Evolutionary conservation across 257 asterid genomes (phyloP), one percentile per base, ranked within the genome.

Genomic region (Eustoma russellianum): DNA sequence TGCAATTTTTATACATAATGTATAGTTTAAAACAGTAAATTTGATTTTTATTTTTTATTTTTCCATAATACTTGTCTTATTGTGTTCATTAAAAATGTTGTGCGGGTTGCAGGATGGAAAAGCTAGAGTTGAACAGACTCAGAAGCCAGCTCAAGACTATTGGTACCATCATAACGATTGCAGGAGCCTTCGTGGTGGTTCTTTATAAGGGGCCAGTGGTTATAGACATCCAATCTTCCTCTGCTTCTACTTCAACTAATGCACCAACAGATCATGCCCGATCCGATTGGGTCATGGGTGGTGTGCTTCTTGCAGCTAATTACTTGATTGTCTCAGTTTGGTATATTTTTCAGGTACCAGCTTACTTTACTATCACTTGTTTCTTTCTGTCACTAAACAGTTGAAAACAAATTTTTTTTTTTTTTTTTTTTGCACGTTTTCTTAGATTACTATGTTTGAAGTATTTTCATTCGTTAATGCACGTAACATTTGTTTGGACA

Each of bases 311-410:
- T 35, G 50, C 64, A 0, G 45, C 54, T 44, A 59, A 53, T 17
- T 69, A 65, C 41, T 6, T 66, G 6, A 5, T 57, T 51, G 60
- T 61, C 50, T 52, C 77, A 7, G 14, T 57, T 19, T 71, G 70
- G 73, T 57, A 57, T 58, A 57, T 67, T 62, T 61, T 43, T 48
- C 73, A 71, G 73, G 77, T 65, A 61, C 18, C 38, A 11, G 12
- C 12, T 38, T 4, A 24, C 30, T 24, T 38, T 4, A 24, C 30
- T 24, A 24, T 24, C 1, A 24, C 30, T 24, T 24, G 30, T 24
- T 24, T 24, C 30, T 24, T 24, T 4, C 30, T 24, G 30, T 4
- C 2, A 0, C 30, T 24, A 24, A 4, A 24, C 30, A 41, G 48
- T 9, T 24, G 9, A 59, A 35, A 9, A n/a, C 9, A 15, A 33